Evolutionary conservation across 768 basidiomycete genomes (phyloP), one percentile per base, ranked within the genome.

Genomic region (Collybia sordida): DNA sequence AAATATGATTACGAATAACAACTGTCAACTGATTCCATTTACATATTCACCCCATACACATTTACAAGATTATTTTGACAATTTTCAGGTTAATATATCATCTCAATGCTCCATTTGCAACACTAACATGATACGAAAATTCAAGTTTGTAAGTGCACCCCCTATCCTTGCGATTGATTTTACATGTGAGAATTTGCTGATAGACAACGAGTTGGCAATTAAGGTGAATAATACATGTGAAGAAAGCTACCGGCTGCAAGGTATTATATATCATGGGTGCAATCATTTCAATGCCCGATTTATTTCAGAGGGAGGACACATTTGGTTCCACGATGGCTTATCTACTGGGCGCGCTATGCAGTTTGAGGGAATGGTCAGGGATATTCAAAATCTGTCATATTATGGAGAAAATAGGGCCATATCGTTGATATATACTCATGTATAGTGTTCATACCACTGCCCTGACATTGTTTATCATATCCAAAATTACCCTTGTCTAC

Each of bases 261-360:
- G 52, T 3, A 31, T 53, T 2, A 38, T 53, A 18, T 53, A 49
- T 36, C 34, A 48, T 36, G 42, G 46, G 1, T 18, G 45, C 14
- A 4, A 35, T 9, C 46, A 53, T 23, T 53, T 53, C 34, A 49
- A 34, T 5, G 21, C 27, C n/a, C 31, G 47, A 1, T 22, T 48
- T 19, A 18, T 53, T 6, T 19, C 47, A 31, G 9, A 7, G 9
- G 14, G 9, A 3, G 31, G 31, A 6, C 9, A 4, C 3, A 6
- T 31, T 31, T 31, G 31, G 31, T 31, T 31, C 9, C 31, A 31
- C 14, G 31, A 31, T 31, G 31, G 31, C 3, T 11, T 31, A 14
- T 4, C 31, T 11, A 31, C 31, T 3, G 31, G 31, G 31, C 5
- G 31, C 14, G 31, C 5, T 11, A 31, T 31, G 31, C 31, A 11